phyloP scores from a whole-genome alignment of 495 filamentous ascomycete genomes.

The Geopyxis carbonaria region DNA sequence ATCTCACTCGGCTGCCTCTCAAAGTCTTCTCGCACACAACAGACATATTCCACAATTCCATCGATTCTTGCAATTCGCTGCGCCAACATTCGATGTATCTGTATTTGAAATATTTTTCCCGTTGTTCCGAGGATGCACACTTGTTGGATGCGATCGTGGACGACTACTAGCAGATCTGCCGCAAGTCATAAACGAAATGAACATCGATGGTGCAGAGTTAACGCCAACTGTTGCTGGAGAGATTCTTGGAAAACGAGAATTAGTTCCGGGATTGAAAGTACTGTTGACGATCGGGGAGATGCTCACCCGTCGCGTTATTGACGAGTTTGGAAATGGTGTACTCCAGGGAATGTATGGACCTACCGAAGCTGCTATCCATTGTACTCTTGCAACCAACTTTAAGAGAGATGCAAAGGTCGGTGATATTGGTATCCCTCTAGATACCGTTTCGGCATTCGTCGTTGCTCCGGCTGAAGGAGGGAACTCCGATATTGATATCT shows the following conservation, averaged over 20 bases:
- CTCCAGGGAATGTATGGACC: slow-evolving; percentile 80
- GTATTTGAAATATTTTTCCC: slow-evolving; percentile 84
- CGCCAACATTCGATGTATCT: slow-evolving; percentile 75
- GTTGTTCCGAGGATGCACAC: slow-evolving; percentile 47
- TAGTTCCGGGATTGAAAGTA: slow-evolving; percentile 43
- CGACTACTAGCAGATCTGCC: slow-evolving; percentile 54
- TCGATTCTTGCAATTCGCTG: slow-evolving; percentile 72
- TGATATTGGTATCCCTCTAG: slow-evolving; percentile 54
- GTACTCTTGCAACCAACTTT: slow-evolving; percentile 39
- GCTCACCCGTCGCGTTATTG: slow-evolving; percentile 52
- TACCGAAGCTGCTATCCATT: slow-evolving; percentile 71
- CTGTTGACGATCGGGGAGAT: slow-evolving; percentile 78
- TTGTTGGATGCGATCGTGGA: slow-evolving; percentile 48
- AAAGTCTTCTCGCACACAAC: slow-evolving; percentile 62
- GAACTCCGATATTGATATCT: slow-evolving; percentile 29
- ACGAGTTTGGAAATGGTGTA: slow-evolving; percentile 52
- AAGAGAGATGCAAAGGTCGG: slow-evolving; percentile 33
- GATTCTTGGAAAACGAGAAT: slow-evolving; percentile 41
- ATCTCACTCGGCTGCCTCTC: slow-evolving; percentile 58
- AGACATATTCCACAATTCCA: slow-evolving; percentile 51
- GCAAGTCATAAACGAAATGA: slow-evolving; percentile 40
- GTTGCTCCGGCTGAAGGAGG: slow-evolving; percentile 28
- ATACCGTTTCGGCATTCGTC: slow-evolving; percentile 61
- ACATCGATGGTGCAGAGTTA: slow-evolving; percentile 64
- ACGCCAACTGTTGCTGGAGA: slow-evolving; percentile 66